A percentile compares a stretch with the other conserved stretches of the same genome.
Conservation (phyloP, 371 early-diverging fungal genomes). For the Choanephora cucurbitarum region DNA sequence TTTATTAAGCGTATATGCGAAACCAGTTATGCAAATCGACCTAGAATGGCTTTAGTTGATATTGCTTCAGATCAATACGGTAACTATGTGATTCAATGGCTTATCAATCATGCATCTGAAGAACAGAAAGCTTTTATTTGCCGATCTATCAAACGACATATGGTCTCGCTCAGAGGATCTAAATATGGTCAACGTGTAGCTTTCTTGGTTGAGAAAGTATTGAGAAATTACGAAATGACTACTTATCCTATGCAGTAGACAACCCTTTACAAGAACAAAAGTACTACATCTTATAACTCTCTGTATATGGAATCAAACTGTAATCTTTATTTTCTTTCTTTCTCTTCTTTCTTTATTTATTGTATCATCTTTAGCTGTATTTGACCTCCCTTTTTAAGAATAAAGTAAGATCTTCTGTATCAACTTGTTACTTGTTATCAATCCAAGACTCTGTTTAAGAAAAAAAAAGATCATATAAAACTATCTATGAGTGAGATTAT, state of each 20-base stretch:
- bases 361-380: too few species aligned
- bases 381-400: too few species aligned
- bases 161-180: constrained; percentile 69
- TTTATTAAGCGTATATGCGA: constrained; percentile 34
- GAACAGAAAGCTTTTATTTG: constrained; percentile 64
- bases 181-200: constrained; percentile 84
- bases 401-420: too few species aligned
- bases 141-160: constrained; percentile 67
- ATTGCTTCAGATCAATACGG: constrained; percentile 75
- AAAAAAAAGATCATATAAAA: too few species aligned
- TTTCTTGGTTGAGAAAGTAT: constrained; percentile 65
- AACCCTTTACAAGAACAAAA: too few species aligned
- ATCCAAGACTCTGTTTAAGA: too few species aligned
- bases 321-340: too few species aligned
- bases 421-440: too few species aligned
- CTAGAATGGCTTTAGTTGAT: constrained; percentile 55
- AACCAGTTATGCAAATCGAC: constrained; percentile 16
- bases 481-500: too few species aligned
- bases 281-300: too few species aligned
- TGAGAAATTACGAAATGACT: constrained; percentile 33
- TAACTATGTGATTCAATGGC: constrained; percentile 89
- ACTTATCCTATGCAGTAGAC: constrained; percentile 22
- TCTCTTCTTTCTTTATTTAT: too few species aligned
- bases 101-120: constrained; percentile 52
- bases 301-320: too few species aligned